A percentile compares a stretch with the other conserved stretches of the same genome.
phyloP scores from a whole-genome alignment of 768 basidiomycete species.

The Hydnum rufescens region DNA sequence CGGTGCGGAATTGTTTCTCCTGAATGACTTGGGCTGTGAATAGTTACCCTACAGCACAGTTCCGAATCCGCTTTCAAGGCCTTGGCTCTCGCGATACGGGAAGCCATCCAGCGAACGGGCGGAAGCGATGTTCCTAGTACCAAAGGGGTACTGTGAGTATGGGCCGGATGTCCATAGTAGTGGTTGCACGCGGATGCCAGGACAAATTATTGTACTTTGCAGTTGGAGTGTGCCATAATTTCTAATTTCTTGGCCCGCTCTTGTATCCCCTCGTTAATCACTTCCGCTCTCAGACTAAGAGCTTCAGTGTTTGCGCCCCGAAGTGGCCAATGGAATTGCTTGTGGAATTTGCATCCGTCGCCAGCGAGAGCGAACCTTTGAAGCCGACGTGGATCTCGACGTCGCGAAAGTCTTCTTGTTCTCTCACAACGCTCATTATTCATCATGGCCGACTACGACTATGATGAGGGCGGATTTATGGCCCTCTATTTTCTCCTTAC shows the following conservation, averaged over 20 bases:
- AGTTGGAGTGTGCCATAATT: no score
- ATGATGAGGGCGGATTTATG: constrained; percentile 74
- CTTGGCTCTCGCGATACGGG: constrained; percentile 78
- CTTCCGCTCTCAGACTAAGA: no score
- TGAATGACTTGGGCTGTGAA: neutral
- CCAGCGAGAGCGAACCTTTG: no score
- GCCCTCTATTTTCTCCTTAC: constrained; percentile 83
- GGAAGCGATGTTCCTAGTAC: constrained; percentile 86
- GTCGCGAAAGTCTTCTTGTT: no score
- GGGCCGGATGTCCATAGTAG: neutral
- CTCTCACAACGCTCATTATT: neutral
- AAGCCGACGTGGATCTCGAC: no score
- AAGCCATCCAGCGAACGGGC: constrained; percentile 84
- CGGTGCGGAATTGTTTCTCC: constrained; percentile 31
- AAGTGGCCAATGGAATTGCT: no score
- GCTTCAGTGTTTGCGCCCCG: no score
- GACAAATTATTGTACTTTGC: neutral
- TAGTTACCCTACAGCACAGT: constrained; percentile 22
- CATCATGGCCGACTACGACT: constrained; percentile 18
- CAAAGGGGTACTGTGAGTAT: constrained; percentile 67
- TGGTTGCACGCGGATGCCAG: neutral
- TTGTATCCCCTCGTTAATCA: no score
- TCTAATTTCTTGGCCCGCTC: no score
- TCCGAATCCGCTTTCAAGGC: constrained; percentile 98
- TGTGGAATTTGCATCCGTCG: no score